Conservation (phyloP, 2,329 filamentous ascomycete genomes). For the Graphilbum ipis-grandicollis region DNA sequence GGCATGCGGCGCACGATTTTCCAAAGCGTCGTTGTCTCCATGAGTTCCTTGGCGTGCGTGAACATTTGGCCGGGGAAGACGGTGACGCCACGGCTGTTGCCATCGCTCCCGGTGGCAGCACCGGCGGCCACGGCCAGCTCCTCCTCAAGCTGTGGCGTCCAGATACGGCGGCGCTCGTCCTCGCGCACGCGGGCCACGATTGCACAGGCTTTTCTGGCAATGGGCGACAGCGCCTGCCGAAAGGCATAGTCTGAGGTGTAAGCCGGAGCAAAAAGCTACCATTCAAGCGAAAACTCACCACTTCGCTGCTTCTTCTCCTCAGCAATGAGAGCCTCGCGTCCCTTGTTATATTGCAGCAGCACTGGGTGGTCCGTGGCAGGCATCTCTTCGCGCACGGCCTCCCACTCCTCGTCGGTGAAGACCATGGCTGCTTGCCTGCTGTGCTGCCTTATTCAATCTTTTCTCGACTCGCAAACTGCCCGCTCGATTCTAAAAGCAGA, state of each 20-base stretch:
- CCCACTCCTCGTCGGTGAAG: slow-evolving; percentile 37
- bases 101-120: slow-evolving; percentile 21
- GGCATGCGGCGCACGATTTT: slow-evolving; percentile 72
- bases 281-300: too few relatives aligned
- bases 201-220: slow-evolving; percentile 57
- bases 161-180: slow-evolving; percentile 58
- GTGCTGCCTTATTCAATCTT: too few relatives aligned
- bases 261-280: too few relatives aligned
- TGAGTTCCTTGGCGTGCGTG: slow-evolving; percentile 63
- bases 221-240: slow-evolving; percentile 56
- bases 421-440: slow-evolving; percentile 2
- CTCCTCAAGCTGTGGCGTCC: slow-evolving; percentile 60
- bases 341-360: slow-evolving; percentile 64
- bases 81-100: slow-evolving; percentile 4
- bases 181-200: slow-evolving; percentile 69
- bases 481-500: too few relatives aligned
- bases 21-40: slow-evolving; percentile 76
- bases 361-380: slow-evolving; percentile 51
- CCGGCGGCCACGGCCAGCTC: slow-evolving; percentile 41
- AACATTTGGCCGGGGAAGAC: slow-evolving; percentile 91
- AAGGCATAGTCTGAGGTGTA: slow-evolving; percentile 62
- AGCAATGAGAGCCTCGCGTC: slow-evolving; percentile 56
- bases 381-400: slow-evolving; percentile 36
- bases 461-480: too few relatives aligned
- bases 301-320: slow-evolving; percentile 73